Evolutionary conservation across 2,329 filamentous ascomycete species (phyloP).

Genomic region (Orbilia javanica): DNA sequence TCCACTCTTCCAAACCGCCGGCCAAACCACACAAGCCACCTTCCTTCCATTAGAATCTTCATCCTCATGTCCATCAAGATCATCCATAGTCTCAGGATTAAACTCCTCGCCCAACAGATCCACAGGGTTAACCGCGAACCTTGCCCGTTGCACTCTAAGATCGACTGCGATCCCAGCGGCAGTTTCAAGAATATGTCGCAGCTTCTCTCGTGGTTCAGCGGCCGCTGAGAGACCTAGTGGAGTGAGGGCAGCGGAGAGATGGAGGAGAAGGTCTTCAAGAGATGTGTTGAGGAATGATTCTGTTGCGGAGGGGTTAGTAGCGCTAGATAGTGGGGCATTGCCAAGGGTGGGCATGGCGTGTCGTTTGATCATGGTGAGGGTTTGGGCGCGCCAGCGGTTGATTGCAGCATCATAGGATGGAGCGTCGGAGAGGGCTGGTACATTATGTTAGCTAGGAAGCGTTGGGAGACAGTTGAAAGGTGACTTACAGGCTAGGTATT

Average conservation of each 20-base stretch:
- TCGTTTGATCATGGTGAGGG: slow-evolving; percentile 56
- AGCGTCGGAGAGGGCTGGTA: slow-evolving; percentile 42
- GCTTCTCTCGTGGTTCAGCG: slow-evolving; percentile 53
- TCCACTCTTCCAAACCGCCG: slow-evolving; percentile 57
- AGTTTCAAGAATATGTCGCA: slow-evolving; percentile 48
- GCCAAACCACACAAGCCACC: slow-evolving; percentile 55
- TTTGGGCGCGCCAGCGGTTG: slow-evolving; percentile 56
- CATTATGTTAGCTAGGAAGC: neutral
- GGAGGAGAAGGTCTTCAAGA: slow-evolving; percentile 54
- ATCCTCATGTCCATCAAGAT: slow-evolving; percentile 53
- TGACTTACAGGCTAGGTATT: slow-evolving; percentile 57
- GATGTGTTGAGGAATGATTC: slow-evolving; percentile 46
- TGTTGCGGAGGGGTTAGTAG: slow-evolving; percentile 26
- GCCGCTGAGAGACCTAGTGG: slow-evolving; percentile 52
- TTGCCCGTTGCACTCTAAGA: slow-evolving; percentile 49
- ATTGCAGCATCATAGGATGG: slow-evolving; percentile 54
- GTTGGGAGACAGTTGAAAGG: neutral
- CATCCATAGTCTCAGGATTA: slow-evolving; percentile 53
- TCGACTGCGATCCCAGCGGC: slow-evolving; percentile 45
- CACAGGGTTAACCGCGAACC: slow-evolving; percentile 40
- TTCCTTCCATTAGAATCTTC: slow-evolving; percentile 48
- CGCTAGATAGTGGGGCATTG: slow-evolving; percentile 26
- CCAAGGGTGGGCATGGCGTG: slow-evolving; percentile 51
- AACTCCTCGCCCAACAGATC: slow-evolving; percentile 49
- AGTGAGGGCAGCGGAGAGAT: slow-evolving; percentile 35